Conservation (phyloP, 2,329 filamentous ascomycete species). For the Dothideomycetes sp. region DNA sequence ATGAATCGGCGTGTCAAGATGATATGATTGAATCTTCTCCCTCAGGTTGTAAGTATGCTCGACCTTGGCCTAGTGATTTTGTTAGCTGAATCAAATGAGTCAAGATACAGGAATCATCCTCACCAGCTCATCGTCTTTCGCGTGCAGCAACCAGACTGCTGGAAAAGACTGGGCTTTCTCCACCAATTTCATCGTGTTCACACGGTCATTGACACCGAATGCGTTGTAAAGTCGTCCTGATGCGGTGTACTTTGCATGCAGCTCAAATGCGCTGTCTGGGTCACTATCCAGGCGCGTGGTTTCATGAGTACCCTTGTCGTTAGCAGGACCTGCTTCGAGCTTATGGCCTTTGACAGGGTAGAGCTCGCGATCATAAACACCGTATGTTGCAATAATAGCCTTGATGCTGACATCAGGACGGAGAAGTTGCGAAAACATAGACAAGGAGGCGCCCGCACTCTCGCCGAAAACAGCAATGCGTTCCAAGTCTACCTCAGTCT, state of each 20-base stretch:
- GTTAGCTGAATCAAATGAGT: too few relatives aligned
- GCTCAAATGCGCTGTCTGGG: background rate
- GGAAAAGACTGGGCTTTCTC: background rate
- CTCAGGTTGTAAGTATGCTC: too few relatives aligned
- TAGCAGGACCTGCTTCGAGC: background rate
- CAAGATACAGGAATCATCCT: too few relatives aligned
- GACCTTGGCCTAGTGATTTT: too few relatives aligned
- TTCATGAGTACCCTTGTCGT: background rate
- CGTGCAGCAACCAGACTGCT: background rate
- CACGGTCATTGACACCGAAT: background rate
- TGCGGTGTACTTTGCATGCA: background rate
- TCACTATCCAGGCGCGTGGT: background rate
- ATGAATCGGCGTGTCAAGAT: too few relatives aligned
- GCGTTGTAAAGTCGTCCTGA: background rate
- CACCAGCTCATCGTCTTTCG: too few relatives aligned
- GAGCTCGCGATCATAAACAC: background rate
- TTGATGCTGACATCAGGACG: background rate
- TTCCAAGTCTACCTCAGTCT: background rate
- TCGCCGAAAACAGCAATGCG: background rate
- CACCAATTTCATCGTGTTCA: background rate
- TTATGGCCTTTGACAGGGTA: background rate
- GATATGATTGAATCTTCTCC: too few relatives aligned
- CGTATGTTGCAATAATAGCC: background rate
- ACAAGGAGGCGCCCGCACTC: background rate
- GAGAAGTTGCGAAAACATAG: background rate